phyloP scores from a whole-genome alignment of 805 yeast species.

The Metschnikowia anglica region DNA sequence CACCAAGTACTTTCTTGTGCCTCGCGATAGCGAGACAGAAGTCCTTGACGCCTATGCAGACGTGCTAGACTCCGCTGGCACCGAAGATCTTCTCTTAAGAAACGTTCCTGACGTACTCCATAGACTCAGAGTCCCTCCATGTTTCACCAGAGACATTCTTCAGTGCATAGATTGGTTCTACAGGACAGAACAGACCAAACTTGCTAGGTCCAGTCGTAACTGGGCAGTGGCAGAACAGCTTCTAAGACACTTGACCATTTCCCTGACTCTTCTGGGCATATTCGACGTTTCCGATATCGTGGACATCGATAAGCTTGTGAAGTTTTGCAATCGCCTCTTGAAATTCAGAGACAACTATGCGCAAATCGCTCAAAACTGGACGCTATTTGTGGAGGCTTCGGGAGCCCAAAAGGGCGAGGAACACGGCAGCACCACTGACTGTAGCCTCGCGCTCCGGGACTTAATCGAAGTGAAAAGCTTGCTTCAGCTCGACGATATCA shows the following conservation, averaged over 20 bases:
- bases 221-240: conserved; percentile 29
- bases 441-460: conserved; percentile 18
- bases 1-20: conserved; percentile 13
- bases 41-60: conserved; percentile 33
- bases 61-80: conserved; percentile 20
- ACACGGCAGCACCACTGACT: not conserved
- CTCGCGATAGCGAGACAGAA: conserved; percentile 33
- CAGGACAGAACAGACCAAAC: conserved; percentile 19
- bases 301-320: conserved; percentile 41
- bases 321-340: conserved; percentile 28
- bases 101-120: conserved; percentile 28
- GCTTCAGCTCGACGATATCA: conserved; percentile 32
- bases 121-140: conserved; percentile 28
- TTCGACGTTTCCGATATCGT: conserved; percentile 37
- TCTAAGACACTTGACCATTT: conserved; percentile 32
- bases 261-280: conserved; percentile 16
- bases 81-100: conserved; percentile 30
- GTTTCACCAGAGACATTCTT: conserved; percentile 34
- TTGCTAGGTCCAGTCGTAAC: conserved; percentile 16
- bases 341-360: conserved; percentile 33
- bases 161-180: conserved; percentile 36
- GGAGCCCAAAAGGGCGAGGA: conserved; percentile 15
- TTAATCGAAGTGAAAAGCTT: conserved; percentile 30
- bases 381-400: conserved; percentile 30
- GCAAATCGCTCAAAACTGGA: conserved; percentile 34